phyloP scores from a whole-genome alignment of 2,329 filamentous ascomycete species.

The Ophiostoma piceae region DNA sequence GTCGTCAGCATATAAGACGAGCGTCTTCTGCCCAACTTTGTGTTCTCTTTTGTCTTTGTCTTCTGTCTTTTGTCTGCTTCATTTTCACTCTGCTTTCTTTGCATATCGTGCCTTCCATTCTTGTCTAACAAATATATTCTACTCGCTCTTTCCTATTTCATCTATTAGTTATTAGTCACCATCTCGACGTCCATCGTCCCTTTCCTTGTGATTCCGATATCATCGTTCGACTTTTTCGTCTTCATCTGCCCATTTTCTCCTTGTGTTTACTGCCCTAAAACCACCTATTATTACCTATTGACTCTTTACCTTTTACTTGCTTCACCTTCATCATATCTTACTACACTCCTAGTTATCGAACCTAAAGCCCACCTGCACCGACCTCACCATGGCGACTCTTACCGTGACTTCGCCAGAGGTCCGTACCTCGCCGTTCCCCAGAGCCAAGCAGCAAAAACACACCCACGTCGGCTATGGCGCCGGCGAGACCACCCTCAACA shows the following conservation, averaged over 20 bases:
- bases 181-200: neutral
- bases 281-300: neutral
- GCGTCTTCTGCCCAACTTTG: no score
- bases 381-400: slow-evolving; percentile 20
- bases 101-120: neutral
- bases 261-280: neutral
- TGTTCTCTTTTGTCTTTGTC: no score
- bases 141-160: neutral
- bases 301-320: neutral
- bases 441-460: neutral
- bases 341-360: neutral
- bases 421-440: slow-evolving; percentile 7
- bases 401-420: slow-evolving; percentile 21
- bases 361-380: neutral
- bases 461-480: neutral
- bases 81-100: neutral
- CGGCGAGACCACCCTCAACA: slow-evolving; percentile 34
- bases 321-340: neutral
- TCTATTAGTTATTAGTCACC: neutral
- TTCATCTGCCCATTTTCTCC: neutral
- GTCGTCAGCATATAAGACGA: neutral
- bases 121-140: neutral
- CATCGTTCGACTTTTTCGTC: neutral
- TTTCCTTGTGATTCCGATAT: neutral
- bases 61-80: neutral